A percentile compares a stretch with the other conserved stretches of the same genome.
Conservation (phyloP, 352 stramenopile genomes). For the Pythium folliculosum region DNA sequence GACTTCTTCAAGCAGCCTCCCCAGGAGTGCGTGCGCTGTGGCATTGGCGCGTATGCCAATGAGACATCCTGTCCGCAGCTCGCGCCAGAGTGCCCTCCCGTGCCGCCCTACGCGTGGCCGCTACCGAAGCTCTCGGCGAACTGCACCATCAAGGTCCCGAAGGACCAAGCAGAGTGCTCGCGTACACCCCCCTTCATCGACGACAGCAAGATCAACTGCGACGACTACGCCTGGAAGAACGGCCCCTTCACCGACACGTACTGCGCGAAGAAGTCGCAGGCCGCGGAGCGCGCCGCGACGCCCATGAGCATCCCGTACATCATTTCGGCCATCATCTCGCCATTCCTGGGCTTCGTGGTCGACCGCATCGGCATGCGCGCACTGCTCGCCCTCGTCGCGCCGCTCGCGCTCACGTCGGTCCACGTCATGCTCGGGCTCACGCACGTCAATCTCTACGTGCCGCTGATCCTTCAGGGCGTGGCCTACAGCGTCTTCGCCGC, state of each 20-base stretch:
- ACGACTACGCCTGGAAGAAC: conserved; percentile 69
- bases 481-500: conserved; percentile 93
- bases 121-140: conserved; percentile 68
- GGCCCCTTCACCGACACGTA: conserved; percentile 59
- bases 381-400: conserved; percentile 75
- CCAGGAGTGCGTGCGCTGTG: conserved; percentile 49
- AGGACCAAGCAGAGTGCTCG: conserved; percentile 63
- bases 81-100: conserved; percentile 48
- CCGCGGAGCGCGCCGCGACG: conserved; percentile 67
- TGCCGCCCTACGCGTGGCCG: conserved; percentile 76
- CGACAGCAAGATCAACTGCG: conserved; percentile 76
- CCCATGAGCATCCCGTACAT: conserved; percentile 94
- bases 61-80: conserved; percentile 58
- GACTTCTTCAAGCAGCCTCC: conserved; percentile 85
- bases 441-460: conserved; percentile 72
- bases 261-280: conserved; percentile 62
- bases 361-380: conserved; percentile 88
- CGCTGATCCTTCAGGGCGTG: conserved; percentile 89
- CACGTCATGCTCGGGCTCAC: conserved; percentile 87
- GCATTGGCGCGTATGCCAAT: conserved; percentile 50
- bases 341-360: conserved; percentile 90
- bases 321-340: conserved; percentile 88
- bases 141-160: conserved; percentile 64
- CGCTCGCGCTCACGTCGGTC: conserved; percentile 76
- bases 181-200: conserved; percentile 60